Evolutionary conservation across 2,329 filamentous ascomycete genomes (phyloP), one percentile per base, ranked within the genome.

Genomic region (Rutstroemia sydowiana): DNA sequence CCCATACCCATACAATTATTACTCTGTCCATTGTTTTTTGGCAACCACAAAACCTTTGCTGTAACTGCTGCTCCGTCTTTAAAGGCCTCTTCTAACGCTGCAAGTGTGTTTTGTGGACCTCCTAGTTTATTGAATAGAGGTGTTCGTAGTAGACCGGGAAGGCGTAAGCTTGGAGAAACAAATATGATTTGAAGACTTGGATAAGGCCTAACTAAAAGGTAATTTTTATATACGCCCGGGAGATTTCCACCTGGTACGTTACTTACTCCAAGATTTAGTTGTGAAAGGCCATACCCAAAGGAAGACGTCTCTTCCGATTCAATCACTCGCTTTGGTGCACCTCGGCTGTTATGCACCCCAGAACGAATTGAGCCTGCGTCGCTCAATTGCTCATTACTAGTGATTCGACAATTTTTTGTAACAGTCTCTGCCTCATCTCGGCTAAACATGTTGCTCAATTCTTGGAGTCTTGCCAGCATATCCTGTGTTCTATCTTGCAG

Each of bases 41-140:
- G 74, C 1, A 86, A 68, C 86, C 85, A 90, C 44, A 79, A 77
- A 3, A 90, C 77, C 63, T 87, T 87, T 4, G 84, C 84, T 0
- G 85, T 89, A 3, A 89, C 81, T 39, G 84, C 81, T 34, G 79
- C 78, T 0, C 84, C 84, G 57, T 82, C 76, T 5, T 75, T 74
- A 28, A 90, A 77, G 0, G 85, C 84, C 14, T 70, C 66, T 9
- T 68, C 63, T 10, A 80, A 69, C 26, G 73, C 71, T n/a, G 76
- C 70, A 7, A 73, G 71, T 2, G 75, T 70, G 14, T 68, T 66
- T 1, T 62, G 61, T 1, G 74, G 70, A 3, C 76, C 76, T 7
- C 76, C 76, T 21, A 79, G 73, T 26, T 73, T 72, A 11, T 71
- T 70, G 56, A 79, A 70, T 53, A 81, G 75, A 3, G 72, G 74